Percentiles rank a stretch among this genome's conserved stretches.
phyloP scores from a whole-genome alignment of 2,329 filamentous ascomycete genomes.

The Ophiocordyceps camponoti-rufipedis region DNA sequence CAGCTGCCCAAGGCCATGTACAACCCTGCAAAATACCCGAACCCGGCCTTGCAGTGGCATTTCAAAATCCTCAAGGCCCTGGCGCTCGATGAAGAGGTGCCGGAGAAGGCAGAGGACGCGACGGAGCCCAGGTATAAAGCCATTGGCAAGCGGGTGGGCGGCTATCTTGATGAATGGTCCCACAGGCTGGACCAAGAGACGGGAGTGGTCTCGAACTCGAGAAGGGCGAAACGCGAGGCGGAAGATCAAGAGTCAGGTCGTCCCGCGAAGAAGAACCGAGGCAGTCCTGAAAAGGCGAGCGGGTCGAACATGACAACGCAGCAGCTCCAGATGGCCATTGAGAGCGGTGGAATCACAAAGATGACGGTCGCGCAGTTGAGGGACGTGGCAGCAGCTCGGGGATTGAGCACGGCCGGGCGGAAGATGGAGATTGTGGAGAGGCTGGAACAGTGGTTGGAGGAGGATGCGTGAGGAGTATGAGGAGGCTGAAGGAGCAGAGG shows the following conservation, averaged over 20 bases:
- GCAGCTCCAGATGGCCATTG: slow-evolving; percentile 25
- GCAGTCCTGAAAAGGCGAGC: slow-evolving; percentile 13
- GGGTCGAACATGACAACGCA: slow-evolving; percentile 21
- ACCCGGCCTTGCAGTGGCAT: slow-evolving; percentile 89
- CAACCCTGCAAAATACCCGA: slow-evolving; percentile 75
- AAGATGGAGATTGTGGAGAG: slow-evolving; percentile 37
- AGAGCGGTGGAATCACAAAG: slow-evolving; percentile 28
- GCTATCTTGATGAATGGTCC: slow-evolving; percentile 63
- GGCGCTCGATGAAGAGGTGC: slow-evolving; percentile 80
- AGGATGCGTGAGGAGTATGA: slow-evolving; percentile 11
- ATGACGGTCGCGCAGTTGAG: slow-evolving; percentile 36
- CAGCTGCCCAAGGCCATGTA: slow-evolving; percentile 77
- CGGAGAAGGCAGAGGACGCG: slow-evolving; percentile 53
- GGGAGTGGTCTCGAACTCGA: slow-evolving; percentile 15
- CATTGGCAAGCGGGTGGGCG: slow-evolving; percentile 75
- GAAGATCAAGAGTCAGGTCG: slow-evolving; percentile 22
- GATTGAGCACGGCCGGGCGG: slow-evolving; percentile 28
- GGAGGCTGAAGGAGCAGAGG: no score
- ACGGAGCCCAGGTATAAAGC: slow-evolving; percentile 72
- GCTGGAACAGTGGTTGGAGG: slow-evolving; percentile 37
- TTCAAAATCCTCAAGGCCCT: slow-evolving; percentile 86
- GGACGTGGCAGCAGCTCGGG: slow-evolving; percentile 26
- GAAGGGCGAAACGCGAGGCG: slow-evolving; percentile 32
- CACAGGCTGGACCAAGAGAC: slow-evolving; percentile 43
- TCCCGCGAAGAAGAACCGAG: slow-evolving; percentile 27